Conservation (phyloP, 2,329 filamentous ascomycete species). For the Aspergillus pseudoterreus region DNA sequence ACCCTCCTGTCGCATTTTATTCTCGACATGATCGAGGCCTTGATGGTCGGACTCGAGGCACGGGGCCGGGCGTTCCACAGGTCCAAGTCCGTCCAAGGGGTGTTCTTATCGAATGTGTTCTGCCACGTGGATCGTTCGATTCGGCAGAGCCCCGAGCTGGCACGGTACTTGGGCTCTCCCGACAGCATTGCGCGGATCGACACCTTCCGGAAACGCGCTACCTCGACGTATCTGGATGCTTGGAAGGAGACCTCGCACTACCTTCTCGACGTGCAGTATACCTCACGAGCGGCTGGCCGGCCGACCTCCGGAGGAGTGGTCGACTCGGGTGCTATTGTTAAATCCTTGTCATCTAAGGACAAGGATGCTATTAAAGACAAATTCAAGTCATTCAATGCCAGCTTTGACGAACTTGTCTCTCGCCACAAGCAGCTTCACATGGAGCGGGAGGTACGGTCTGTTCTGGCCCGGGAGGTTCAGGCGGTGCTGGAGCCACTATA, state of each 20-base stretch:
- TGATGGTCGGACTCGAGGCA: constrained; percentile 70
- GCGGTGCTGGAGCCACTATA: constrained; percentile 92
- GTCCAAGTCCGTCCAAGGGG: constrained; percentile 73
- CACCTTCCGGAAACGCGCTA: constrained; percentile 82
- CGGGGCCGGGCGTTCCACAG: constrained; percentile 72
- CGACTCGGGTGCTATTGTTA: constrained; percentile 80
- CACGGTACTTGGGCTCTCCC: constrained; percentile 61
- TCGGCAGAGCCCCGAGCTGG: constrained; percentile 68
- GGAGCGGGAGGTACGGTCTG: constrained; percentile 82
- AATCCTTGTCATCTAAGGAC: constrained; percentile 80
- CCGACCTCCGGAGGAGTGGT: constrained; percentile 64
- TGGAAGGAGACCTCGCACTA: constrained; percentile 85
- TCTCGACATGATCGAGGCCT: constrained; percentile 77
- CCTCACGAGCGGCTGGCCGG: constrained; percentile 63
- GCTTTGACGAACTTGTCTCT: constrained; percentile 82
- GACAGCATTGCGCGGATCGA: constrained; percentile 67
- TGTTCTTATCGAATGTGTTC: constrained; percentile 87
- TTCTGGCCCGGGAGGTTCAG: constrained; percentile 80
- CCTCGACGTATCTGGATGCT: constrained; percentile 73
- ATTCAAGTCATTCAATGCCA: constrained; percentile 84
- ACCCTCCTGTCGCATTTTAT: constrained; percentile 89
- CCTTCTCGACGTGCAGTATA: constrained; percentile 89
- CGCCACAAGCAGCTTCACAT: constrained; percentile 81
- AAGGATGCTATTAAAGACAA: constrained; percentile 96
- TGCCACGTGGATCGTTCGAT: constrained; percentile 82